A percentile compares a stretch with the other conserved stretches of the same genome.
Evolutionary conservation across 768 basidiomycete genomes (phyloP).

Genomic region (Pluteus cervinus): DNA sequence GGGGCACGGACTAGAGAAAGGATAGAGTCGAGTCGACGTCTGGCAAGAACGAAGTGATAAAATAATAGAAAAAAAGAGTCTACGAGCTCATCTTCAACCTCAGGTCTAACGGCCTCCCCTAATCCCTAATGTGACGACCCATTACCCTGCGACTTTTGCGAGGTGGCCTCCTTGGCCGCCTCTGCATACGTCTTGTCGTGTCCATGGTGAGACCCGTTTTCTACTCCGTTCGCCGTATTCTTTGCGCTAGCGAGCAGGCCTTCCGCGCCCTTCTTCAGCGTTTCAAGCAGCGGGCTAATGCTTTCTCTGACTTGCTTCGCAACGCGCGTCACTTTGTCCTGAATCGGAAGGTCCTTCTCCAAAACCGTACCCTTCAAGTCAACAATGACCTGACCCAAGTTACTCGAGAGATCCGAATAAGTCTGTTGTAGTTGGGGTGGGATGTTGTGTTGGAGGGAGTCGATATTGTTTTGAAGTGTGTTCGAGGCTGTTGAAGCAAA

Average conservation of each 20-base stretch:
- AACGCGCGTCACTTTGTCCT: conserved; percentile 57
- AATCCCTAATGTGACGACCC: no score
- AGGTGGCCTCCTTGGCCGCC: no score
- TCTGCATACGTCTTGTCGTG: no score
- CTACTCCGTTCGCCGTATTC: conserved; percentile 6
- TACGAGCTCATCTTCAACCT: no score
- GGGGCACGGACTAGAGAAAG: conserved; percentile 7
- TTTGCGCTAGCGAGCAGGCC: conserved; percentile 28
- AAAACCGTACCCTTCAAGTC: conserved; percentile 51
- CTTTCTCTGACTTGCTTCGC: conserved; percentile 52
- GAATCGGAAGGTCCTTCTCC: conserved; percentile 47
- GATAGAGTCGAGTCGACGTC: no score
- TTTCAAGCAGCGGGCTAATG: conserved; percentile 57
- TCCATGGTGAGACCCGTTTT: no score
- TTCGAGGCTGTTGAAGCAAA: conserved; percentile 32
- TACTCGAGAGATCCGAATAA: conserved; percentile 43
- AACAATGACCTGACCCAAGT: conserved; percentile 38
- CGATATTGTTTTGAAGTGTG: conserved; percentile 26
- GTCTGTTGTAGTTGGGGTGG: conserved; percentile 56
- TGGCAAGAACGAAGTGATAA: no score
- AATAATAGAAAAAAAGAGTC: no score
- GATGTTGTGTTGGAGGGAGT: conserved; percentile 37
- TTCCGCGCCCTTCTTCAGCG: conserved; percentile 33
- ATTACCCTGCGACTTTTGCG: no score
- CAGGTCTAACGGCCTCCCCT: no score